phyloP scores from a whole-genome alignment of 345 rosid genomes.

The Leavenworthia alabamica region DNA sequence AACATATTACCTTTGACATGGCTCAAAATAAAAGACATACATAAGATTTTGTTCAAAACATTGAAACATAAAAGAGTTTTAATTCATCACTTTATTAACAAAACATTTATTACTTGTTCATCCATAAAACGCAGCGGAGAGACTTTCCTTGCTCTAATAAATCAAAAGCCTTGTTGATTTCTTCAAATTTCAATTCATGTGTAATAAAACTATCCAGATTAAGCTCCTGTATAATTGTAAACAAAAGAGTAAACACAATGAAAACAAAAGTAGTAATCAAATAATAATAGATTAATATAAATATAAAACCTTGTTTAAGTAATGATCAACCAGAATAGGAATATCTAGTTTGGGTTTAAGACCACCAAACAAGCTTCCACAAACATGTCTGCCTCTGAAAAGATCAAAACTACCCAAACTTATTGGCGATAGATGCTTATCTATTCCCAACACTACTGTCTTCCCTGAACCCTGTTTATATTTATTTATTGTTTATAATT shows the following conservation, averaged over 20 bases:
- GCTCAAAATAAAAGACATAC: not conserved
- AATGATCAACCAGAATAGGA: conserved; percentile 38
- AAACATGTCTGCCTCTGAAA: conserved; percentile 36
- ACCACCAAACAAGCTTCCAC: conserved; percentile 54
- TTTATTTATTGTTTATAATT: not conserved
- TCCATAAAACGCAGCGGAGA: conserved; percentile 55
- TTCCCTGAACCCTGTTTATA: conserved; percentile 52
- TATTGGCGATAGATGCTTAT: conserved; percentile 29
- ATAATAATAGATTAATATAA: not conserved
- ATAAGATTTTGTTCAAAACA: no score
- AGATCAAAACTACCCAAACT: conserved; percentile 32
- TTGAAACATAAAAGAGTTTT: not conserved
- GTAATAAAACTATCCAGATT: conserved; percentile 45
- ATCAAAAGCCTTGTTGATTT: conserved; percentile 56
- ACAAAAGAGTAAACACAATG: not conserved
- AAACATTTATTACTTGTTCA: conserved; percentile 26
- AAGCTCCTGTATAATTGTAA: conserved; percentile 40
- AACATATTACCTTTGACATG: conserved; percentile 16
- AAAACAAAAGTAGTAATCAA: not conserved
- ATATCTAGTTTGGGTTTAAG: conserved; percentile 51
- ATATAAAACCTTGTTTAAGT: conserved; percentile 29
- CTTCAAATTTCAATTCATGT: conserved; percentile 42
- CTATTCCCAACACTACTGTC: conserved; percentile 53
- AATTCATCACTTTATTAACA: not conserved
- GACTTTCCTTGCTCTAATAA: conserved; percentile 44